Percentiles rank a stretch among this genome's conserved stretches.
These are phyloP conservation scores for Xerocomus nothofagi DNA, from an alignment of 1,284 basidiomycete species.

Conservation along the genomic window DNA sequence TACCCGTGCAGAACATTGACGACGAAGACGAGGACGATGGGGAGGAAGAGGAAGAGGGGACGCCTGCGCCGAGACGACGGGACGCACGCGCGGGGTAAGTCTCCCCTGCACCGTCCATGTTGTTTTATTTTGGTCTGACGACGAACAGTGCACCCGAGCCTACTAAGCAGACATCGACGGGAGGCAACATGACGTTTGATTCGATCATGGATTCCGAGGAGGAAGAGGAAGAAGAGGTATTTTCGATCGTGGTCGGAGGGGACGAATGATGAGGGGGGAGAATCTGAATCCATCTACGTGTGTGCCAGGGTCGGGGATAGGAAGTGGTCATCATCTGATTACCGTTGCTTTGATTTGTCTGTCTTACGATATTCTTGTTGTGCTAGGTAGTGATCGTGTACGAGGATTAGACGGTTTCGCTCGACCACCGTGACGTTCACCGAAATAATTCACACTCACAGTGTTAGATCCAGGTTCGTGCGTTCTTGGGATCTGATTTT, in stretches of 20 bases:
- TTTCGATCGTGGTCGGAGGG: slow-evolving; percentile 18
- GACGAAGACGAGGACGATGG: slow-evolving; percentile 44
- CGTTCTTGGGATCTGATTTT: too few relatives aligned
- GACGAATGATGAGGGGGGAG: neutral
- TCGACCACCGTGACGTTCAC: too few relatives aligned
- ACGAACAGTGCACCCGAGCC: neutral
- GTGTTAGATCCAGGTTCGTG: too few relatives aligned
- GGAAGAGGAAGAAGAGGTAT: slow-evolving; percentile 41
- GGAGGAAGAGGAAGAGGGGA: slow-evolving; percentile 36
- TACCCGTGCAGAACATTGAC: slow-evolving; percentile 23
- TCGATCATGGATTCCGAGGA: slow-evolving; percentile 32
- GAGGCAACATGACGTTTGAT: slow-evolving; percentile 21
- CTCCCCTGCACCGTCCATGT: neutral
- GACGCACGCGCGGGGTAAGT: slow-evolving; percentile 10
- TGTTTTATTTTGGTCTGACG: neutral
- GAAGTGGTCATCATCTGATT: too few relatives aligned
- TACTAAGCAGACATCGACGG: neutral
- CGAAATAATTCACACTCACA: too few relatives aligned
- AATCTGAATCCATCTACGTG: neutral
- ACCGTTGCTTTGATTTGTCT: too few relatives aligned
- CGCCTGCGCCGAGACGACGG: slow-evolving; percentile 18
- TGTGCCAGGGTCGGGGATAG: neutral
- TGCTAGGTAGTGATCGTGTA: too few relatives aligned
- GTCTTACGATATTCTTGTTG: too few relatives aligned
- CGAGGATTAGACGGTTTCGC: too few relatives aligned